Percentiles rank a stretch among this genome's conserved stretches.
Conservation (phyloP, 75 land plant genomes). For the Cryptomeria japonica region DNA sequence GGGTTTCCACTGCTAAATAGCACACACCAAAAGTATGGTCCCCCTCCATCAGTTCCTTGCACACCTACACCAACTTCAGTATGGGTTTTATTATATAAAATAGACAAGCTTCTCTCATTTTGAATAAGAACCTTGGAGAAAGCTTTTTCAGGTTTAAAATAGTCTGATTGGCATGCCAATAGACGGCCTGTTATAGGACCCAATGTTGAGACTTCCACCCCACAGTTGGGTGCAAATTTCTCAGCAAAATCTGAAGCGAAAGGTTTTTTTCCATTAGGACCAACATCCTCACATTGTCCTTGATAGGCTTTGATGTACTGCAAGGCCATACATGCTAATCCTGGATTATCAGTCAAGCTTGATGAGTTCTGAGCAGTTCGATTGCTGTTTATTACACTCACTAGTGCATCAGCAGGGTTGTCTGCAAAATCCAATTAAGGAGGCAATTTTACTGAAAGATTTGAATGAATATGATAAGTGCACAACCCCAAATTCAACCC, state of each 20-base stretch:
- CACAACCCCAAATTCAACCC: background rate
- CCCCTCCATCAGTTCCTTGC: conserved; percentile 72
- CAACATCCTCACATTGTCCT: conserved; percentile 63
- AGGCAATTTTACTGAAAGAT: background rate
- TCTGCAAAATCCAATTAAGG: conserved; percentile 17
- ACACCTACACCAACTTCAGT: conserved; percentile 77
- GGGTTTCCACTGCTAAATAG: conserved; percentile 58
- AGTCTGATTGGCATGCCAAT: conserved; percentile 60
- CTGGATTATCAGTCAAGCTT: conserved; percentile 50
- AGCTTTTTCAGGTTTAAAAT: conserved; percentile 43
- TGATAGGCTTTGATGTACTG: conserved; percentile 76
- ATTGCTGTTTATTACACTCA: conserved; percentile 50
- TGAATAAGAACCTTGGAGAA: conserved; percentile 56
- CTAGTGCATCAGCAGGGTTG: conserved; percentile 80
- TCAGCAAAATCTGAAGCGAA: conserved; percentile 43
- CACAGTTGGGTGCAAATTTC: conserved; percentile 76
- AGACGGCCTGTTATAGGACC: conserved; percentile 58
- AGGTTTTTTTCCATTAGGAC: conserved; percentile 52
- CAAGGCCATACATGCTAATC: conserved; percentile 74
- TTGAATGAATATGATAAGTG: background rate
- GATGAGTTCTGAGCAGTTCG: conserved; percentile 56
- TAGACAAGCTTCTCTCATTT: conserved; percentile 45
- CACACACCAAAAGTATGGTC: conserved; percentile 85
- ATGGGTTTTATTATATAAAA: conserved; percentile 59
- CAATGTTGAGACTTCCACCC: conserved; percentile 52